phyloP scores from a whole-genome alignment of 202 grass and related monocot species.

The Alloteropsis angusta region DNA sequence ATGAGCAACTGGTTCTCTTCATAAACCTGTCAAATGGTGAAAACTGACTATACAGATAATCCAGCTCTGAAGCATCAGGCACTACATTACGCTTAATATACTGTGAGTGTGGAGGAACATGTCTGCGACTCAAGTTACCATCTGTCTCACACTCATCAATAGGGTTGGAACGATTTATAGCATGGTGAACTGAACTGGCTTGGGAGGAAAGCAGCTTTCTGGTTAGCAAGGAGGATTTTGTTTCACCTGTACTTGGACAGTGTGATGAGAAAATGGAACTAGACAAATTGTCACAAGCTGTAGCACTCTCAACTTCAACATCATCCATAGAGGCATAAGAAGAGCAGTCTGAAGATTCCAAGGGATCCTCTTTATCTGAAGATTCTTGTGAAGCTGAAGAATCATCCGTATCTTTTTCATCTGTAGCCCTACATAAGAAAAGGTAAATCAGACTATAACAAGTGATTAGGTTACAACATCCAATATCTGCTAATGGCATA shows the following conservation, averaged over 20 bases:
- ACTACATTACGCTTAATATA: conserved; percentile 29
- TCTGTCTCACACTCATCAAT: conserved; percentile 26
- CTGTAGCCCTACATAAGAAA: conserved; percentile 31
- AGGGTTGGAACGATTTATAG: conserved; percentile 21
- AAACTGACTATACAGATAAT: conserved; percentile 40
- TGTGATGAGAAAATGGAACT: conserved; percentile 28
- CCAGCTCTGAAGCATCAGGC: conserved; percentile 27
- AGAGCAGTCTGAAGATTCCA: conserved; percentile 59
- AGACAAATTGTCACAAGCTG: conserved; percentile 23
- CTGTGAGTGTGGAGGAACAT: conserved; percentile 18
- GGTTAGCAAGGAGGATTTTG: conserved; percentile 28
- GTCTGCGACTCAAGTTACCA: conserved; percentile 5
- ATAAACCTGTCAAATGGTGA: conserved; percentile 45
- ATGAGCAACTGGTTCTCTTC: conserved; percentile 28
- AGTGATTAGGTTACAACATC: background rate
- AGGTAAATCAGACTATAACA: conserved; percentile 2
- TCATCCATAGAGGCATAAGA: conserved; percentile 71
- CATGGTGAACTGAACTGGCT: conserved; percentile 26
- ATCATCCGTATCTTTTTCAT: conserved; percentile 44
- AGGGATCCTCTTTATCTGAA: conserved; percentile 46
- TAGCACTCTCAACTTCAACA: conserved; percentile 33
- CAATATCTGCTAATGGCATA: background rate
- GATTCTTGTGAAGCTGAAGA: conserved; percentile 58
- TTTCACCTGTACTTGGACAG: conserved; percentile 23
- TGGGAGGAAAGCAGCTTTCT: conserved; percentile 37